Evolutionary conservation across 2,329 filamentous ascomycete genomes (phyloP).

Genomic region (Trichophyton benhamiae): DNA sequence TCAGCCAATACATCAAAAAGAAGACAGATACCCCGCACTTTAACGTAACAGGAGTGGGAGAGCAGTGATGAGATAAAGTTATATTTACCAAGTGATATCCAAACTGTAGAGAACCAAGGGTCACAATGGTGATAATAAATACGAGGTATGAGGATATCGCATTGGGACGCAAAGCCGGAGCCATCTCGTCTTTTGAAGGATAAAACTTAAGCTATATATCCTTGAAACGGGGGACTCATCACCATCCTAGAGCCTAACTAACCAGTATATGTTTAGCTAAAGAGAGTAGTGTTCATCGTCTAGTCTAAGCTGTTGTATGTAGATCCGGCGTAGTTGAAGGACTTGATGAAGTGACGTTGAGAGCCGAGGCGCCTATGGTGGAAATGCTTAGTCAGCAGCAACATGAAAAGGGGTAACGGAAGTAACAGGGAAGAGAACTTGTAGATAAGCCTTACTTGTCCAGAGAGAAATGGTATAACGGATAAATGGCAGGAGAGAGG

Average conservation of each 20-base stretch:
- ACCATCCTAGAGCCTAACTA: not conserved
- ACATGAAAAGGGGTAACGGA: not conserved
- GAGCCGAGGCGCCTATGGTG: not conserved
- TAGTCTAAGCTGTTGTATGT: not conserved
- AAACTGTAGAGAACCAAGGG: conserved; percentile 82
- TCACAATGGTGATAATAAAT: conserved; percentile 61
- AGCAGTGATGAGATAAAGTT: not conserved
- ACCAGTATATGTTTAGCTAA: not conserved
- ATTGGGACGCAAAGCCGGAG: not conserved
- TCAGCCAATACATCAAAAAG: not conserved
- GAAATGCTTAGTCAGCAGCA: not conserved
- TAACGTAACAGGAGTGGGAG: not conserved
- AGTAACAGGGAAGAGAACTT: not conserved
- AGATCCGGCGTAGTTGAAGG: too few relatives aligned
- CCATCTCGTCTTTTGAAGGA: not conserved
- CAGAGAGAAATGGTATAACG: too few relatives aligned
- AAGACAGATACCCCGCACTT: not conserved
- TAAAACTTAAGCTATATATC: not conserved
- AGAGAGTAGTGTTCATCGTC: not conserved
- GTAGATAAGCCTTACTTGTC: not conserved
- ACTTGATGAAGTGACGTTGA: not conserved
- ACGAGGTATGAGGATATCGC: conserved; percentile 62
- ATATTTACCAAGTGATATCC: conserved; percentile 75
- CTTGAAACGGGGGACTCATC: not conserved
- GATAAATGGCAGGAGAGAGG: not conserved